Percentiles rank a stretch among this genome's conserved stretches.
Conservation (phyloP, 139 green algal genomes). For the Coelastrella sp. region DNA sequence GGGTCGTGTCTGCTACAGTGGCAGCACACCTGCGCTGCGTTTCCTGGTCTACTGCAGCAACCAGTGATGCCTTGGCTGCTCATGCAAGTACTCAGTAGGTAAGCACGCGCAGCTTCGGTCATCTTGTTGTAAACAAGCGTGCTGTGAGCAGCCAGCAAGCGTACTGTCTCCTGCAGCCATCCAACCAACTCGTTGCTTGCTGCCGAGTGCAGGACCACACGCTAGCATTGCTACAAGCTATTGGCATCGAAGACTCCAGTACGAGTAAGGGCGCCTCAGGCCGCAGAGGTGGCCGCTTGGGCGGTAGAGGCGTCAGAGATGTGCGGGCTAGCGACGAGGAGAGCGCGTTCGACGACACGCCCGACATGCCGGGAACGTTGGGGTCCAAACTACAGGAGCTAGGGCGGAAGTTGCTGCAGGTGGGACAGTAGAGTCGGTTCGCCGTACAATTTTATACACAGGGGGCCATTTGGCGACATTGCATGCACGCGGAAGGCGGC, state of each 20-base stretch:
- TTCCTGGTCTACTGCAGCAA: too few relatives aligned
- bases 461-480: too few relatives aligned
- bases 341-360: neutral
- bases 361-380: slow-evolving; percentile 23
- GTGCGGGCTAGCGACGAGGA: neutral
- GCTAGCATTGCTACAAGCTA: slow-evolving; percentile 5
- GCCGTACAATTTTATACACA: too few relatives aligned
- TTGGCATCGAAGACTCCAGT: slow-evolving; percentile 4
- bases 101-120: too few relatives aligned
- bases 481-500: too few relatives aligned
- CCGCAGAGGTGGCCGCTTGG: neutral
- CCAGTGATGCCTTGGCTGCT: too few relatives aligned
- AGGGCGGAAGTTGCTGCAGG: slow-evolving; percentile 26
- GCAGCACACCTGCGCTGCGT: too few relatives aligned
- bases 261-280: neutral
- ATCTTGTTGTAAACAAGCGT: too few relatives aligned
- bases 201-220: slow-evolving; percentile 46
- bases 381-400: slow-evolving; percentile 42
- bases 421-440: neutral
- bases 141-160: too few relatives aligned
- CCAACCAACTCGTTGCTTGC: too few relatives aligned
- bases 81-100: too few relatives aligned
- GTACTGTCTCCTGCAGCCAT: too few relatives aligned
- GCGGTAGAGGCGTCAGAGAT: neutral
- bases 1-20: neutral